phyloP scores from a whole-genome alignment of 805 yeast genomes.

The Starmerella vitae region DNA sequence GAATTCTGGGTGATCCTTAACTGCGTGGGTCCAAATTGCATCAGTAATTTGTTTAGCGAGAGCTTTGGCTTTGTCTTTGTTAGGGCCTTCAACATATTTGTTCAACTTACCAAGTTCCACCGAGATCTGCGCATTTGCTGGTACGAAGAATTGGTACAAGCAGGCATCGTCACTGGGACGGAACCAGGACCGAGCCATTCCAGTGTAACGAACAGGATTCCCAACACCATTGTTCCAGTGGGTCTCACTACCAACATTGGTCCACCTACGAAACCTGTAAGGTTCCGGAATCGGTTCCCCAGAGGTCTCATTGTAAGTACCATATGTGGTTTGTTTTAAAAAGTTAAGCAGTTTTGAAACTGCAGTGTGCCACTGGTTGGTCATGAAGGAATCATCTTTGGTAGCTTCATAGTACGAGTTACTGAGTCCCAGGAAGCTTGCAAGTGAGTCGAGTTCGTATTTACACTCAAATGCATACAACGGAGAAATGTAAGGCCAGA shows the following conservation, averaged over 20 bases:
- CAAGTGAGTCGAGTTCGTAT: constrained; percentile 76
- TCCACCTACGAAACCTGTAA: constrained; percentile 60
- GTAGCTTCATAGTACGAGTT: constrained; percentile 55
- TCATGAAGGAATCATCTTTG: constrained; percentile 30
- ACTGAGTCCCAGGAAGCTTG: constrained; percentile 62
- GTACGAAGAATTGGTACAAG: constrained; percentile 64
- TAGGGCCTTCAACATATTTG: constrained; percentile 19
- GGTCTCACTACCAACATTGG: constrained; percentile 70
- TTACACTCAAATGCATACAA: constrained; percentile 70
- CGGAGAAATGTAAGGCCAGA: constrained; percentile 60
- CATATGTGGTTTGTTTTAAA: constrained; percentile 9
- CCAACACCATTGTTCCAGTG: constrained; percentile 67
- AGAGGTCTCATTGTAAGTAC: constrained; percentile 32
- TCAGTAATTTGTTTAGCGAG: constrained; percentile 32
- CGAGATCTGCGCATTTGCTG: constrained; percentile 68
- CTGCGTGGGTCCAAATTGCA: constrained; percentile 53
- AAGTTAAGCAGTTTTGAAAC: constrained; percentile 36
- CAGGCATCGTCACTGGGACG: constrained; percentile 84
- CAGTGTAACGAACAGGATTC: constrained; percentile 62
- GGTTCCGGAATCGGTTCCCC: constrained; percentile 39
- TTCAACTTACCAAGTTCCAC: constrained; percentile 42
- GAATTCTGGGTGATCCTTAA: constrained; percentile 49
- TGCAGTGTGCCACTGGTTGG: constrained; percentile 46
- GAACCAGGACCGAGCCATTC: constrained; percentile 67
- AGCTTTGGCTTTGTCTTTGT: constrained; percentile 19